These are phyloP conservation scores for Phytophthora syringae DNA, from an alignment of 352 stramenopile genomes.

Conservation along the genomic window DNA sequence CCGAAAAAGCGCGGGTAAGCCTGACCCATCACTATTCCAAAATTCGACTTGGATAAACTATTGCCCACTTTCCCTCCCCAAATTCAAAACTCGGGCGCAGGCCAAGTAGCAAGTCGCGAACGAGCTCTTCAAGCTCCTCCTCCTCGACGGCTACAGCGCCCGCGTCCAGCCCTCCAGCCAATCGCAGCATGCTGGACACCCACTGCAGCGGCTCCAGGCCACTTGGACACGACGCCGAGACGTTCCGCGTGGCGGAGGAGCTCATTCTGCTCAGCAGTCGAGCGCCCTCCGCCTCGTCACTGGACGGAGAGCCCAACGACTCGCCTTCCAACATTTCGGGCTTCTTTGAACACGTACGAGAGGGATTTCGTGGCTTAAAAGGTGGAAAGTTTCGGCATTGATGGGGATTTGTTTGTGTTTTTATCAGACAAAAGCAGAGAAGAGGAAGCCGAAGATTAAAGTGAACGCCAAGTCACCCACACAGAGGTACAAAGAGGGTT, in stretches of 20 bases:
- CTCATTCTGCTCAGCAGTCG: slow-evolving; percentile 75
- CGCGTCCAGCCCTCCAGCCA: not conserved
- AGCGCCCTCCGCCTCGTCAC: slow-evolving; percentile 9
- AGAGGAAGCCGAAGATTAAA: slow-evolving; percentile 16
- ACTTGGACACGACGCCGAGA: slow-evolving; percentile 64
- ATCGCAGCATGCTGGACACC: slow-evolving; percentile 40
- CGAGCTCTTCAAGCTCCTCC: slow-evolving; percentile 39
- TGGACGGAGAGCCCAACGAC: slow-evolving; percentile 17
- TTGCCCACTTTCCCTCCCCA: slow-evolving; percentile 22
- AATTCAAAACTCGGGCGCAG: slow-evolving; percentile 42
- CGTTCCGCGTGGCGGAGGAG: slow-evolving; percentile 77
- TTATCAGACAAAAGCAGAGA: slow-evolving; percentile 10
- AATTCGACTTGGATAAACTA: slow-evolving; percentile 6
- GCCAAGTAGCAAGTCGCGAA: slow-evolving; percentile 61
- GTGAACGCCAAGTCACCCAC: slow-evolving; percentile 21
- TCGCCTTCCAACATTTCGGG: slow-evolving; percentile 47
- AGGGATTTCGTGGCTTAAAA: not conserved
- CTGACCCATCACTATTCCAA: not conserved
- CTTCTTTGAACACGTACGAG: slow-evolving; percentile 40
- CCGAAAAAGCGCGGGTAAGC: slow-evolving; percentile 35
- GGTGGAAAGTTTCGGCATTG: not conserved
- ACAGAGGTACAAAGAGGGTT: slow-evolving; percentile 19
- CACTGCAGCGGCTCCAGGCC: slow-evolving; percentile 14
- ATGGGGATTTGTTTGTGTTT: not conserved
- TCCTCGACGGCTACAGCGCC: not conserved